Percentiles rank a stretch among this genome's conserved stretches.
Evolutionary conservation across 2,329 filamentous ascomycete genomes (phyloP).

Genomic region (Xylariaceae sp.): DNA sequence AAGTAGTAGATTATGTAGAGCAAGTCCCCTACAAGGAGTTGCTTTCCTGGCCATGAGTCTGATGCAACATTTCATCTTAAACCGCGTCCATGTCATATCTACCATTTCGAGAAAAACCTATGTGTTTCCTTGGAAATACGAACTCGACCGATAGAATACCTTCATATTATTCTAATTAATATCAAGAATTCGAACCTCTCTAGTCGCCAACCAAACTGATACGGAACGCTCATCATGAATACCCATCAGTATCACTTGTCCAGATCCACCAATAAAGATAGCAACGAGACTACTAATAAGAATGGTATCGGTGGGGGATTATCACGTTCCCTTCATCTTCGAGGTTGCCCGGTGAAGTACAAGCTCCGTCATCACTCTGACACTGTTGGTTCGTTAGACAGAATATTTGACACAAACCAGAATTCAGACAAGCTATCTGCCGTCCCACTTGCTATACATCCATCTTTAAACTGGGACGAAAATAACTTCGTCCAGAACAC

Average conservation of each 20-base stretch:
- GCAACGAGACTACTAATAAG: neutral
- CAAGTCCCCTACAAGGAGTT: too few relatives aligned
- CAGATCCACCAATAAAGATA: neutral
- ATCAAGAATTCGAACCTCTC: neutral
- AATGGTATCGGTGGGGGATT: neutral
- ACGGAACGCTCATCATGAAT: slow-evolving; percentile 15
- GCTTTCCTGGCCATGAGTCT: neutral
- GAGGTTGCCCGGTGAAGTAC: slow-evolving; percentile 23
- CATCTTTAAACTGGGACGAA: slow-evolving; percentile 32
- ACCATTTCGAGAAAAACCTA: neutral
- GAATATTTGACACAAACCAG: slow-evolving; percentile 40
- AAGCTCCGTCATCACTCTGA: slow-evolving; percentile 28
- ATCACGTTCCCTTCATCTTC: slow-evolving; percentile 35
- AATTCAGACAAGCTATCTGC: slow-evolving; percentile 23
- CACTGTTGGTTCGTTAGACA: slow-evolving; percentile 40
- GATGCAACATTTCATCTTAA: neutral
- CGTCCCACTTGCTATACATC: slow-evolving; percentile 20
- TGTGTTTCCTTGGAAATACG: neutral
- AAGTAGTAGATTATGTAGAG: too few relatives aligned
- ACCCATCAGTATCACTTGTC: neutral
- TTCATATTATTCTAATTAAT: neutral
- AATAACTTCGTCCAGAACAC: slow-evolving; percentile 46
- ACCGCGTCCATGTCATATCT: neutral
- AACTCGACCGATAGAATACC: neutral
- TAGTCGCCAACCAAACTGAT: neutral